Conservation (phyloP, 495 filamentous ascomycete species). For the Trichoderma orchidacearum region DNA sequence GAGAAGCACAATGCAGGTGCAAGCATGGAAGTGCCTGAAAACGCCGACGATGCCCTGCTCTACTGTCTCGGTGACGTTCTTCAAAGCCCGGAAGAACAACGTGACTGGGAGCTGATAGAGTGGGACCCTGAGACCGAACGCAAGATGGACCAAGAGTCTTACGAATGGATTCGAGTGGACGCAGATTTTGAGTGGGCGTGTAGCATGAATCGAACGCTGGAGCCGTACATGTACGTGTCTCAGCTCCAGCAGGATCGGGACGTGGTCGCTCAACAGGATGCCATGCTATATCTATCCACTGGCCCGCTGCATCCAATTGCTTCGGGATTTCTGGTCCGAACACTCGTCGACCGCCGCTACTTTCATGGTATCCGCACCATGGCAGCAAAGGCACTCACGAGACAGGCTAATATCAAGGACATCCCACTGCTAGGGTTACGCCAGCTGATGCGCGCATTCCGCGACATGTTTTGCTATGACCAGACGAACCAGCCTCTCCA, state of each 20-base stretch:
- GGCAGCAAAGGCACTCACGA: conserved; percentile 62
- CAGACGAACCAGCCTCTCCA: conserved; percentile 58
- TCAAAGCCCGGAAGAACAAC: conserved; percentile 63
- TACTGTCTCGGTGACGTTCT: conserved; percentile 92
- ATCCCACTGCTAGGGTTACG: conserved; percentile 70
- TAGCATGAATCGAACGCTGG: conserved; percentile 59
- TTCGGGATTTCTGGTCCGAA: conserved; percentile 75
- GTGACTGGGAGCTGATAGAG: conserved; percentile 72
- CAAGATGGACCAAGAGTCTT: conserved; percentile 87
- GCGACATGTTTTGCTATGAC: conserved; percentile 74
- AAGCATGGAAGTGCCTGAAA: conserved; percentile 48
- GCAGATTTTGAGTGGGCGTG: conserved; percentile 98
- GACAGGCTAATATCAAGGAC: conserved; percentile 45
- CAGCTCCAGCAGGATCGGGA: conserved; percentile 96
- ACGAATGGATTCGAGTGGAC: conserved; percentile 97
- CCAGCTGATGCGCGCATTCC: conserved; percentile 74
- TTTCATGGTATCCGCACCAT: conserved; percentile 82
- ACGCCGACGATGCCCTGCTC: conserved; percentile 69
- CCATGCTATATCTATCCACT: conserved; percentile 31
- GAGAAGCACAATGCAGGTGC: conserved; percentile 51
- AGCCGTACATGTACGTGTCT: conserved; percentile 91
- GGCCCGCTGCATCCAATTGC: conserved; percentile 52
- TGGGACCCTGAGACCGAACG: conserved; percentile 80
- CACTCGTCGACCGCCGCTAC: conserved; percentile 81
- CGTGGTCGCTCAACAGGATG: conserved; percentile 85